A percentile compares a stretch with the other conserved stretches of the same genome.
These are phyloP conservation scores for Mercurialis annua DNA, from an alignment of 345 rosid genomes.

Conservation along the genomic window DNA sequence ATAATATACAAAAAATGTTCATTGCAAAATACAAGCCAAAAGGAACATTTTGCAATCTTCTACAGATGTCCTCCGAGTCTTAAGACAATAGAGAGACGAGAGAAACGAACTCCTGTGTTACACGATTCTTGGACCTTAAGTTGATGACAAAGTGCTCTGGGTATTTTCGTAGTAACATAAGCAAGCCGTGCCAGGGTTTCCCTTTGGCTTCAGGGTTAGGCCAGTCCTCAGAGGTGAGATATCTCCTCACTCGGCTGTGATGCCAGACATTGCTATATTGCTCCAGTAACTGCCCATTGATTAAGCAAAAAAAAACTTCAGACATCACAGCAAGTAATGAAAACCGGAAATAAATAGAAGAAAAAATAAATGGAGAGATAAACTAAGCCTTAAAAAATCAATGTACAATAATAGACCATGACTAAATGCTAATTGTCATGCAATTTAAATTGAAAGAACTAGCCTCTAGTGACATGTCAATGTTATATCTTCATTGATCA, in stretches of 20 bases:
- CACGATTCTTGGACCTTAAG: constrained; percentile 76
- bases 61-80: background rate
- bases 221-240: constrained; percentile 79
- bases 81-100: constrained; percentile 81
- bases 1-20: background rate
- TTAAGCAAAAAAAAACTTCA: constrained; percentile 4
- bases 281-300: constrained; percentile 55
- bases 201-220: constrained; percentile 72
- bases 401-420: background rate
- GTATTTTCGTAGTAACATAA: constrained; percentile 78
- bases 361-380: background rate
- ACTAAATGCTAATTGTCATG: background rate
- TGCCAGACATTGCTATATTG: constrained; percentile 79
- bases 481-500: background rate
- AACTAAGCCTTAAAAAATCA: background rate
- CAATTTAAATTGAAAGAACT: background rate
- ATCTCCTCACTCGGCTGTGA: constrained; percentile 81
- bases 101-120: constrained; percentile 81
- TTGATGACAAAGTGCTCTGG: constrained; percentile 96
- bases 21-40: background rate
- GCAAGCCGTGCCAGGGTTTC: constrained; percentile 90
- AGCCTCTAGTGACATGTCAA: background rate
- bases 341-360: background rate
- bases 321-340: background rate
- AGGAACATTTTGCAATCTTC: background rate